Base-by-base conservation (phyloP, 371 early-diverging fungal species). In the Coemansia sp. region DNA sequence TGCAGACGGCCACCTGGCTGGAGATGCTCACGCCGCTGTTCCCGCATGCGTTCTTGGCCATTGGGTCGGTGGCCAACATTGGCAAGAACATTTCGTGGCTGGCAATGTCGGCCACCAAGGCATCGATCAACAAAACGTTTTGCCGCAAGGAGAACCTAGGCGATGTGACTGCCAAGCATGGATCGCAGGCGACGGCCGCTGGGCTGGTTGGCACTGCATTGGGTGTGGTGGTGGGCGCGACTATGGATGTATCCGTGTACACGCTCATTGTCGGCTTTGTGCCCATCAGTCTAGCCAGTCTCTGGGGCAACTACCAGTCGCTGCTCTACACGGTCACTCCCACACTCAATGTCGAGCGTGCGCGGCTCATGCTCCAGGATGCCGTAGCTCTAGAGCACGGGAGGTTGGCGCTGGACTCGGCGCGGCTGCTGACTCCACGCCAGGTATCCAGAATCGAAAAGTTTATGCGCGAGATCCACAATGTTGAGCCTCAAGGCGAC, bases 81-180 rank as follows among this genome's bases (percentile, higher is more conserved):
- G 87, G 85, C 57, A 92, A 92, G 68, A 92, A 91, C 68, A 84
- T 92, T 55, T 85, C 89, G 34, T 92, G 89, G 88, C 69, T 92
- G 47, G 91, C 91, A 2, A 76, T 82, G 31, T 82, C 83, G 16
- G 92, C 91, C 1, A 87, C 92, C 20, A 79, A 84, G 56, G 91
- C 92, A 2, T 82, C 87, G 30, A 90, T 92, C 70, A 85, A 90
- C 76, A 80, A 82, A 59, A 82, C 85, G 2, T 87, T 92, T 67
- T 80, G 84, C 9, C 59, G 76, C 8, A 70, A 80, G 38, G 87
- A 91, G 68, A 92, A 92, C 62, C 69, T 90, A 43, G 92, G 92
- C 31, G 91, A 92, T 55, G 77, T 92, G 50, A 92, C 91, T 1
- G 92, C 84, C 51, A 91, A 91, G 62, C 69, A 83, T 5, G 92